Percentiles rank a stretch among this genome's conserved stretches.
Conservation (phyloP, 352 stramenopile species). For the Globisporangium takayamanum region DNA sequence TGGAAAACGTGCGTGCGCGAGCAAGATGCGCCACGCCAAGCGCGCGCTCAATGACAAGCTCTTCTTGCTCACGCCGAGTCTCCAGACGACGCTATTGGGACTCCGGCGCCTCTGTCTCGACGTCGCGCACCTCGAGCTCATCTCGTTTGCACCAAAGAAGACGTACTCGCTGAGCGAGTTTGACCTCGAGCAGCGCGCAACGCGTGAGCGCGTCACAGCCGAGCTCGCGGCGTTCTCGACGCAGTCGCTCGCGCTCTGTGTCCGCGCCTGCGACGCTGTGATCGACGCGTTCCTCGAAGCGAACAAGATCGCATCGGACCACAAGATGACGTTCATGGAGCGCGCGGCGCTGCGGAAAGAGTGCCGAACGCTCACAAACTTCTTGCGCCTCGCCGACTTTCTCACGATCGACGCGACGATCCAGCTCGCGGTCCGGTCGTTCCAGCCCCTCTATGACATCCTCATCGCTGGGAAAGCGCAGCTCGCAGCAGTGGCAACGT, state of each 20-base stretch:
- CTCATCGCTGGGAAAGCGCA: constrained; percentile 45
- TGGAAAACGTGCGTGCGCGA: constrained; percentile 87
- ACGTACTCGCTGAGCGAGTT: constrained; percentile 86
- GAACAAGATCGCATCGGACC: constrained; percentile 91
- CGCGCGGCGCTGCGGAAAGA: constrained; percentile 87
- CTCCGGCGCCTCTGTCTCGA: constrained; percentile 74
- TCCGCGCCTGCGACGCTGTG: constrained; percentile 87
- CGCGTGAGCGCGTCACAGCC: constrained; percentile 40
- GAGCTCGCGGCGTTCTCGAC: constrained; percentile 58
- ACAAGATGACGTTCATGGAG: constrained; percentile 97
- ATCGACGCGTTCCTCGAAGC: constrained; percentile 88
- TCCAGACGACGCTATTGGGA: constrained; percentile 75
- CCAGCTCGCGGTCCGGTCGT: constrained; percentile 79
- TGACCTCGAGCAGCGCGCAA: constrained; percentile 57
- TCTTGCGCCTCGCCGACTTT: constrained; percentile 90
- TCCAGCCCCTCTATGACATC: constrained; percentile 49
- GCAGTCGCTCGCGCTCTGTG: constrained; percentile 74
- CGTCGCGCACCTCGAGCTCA: constrained; percentile 54
- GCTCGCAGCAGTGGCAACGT: background rate
- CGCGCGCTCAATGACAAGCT: constrained; percentile 74
- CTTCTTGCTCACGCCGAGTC: constrained; percentile 84
- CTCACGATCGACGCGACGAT: constrained; percentile 86
- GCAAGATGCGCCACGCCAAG: constrained; percentile 86
- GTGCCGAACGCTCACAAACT: constrained; percentile 89
- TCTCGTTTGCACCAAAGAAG: constrained; percentile 53